Conservation (phyloP, 306 rosid species). For the Cicer bijugum region DNA sequence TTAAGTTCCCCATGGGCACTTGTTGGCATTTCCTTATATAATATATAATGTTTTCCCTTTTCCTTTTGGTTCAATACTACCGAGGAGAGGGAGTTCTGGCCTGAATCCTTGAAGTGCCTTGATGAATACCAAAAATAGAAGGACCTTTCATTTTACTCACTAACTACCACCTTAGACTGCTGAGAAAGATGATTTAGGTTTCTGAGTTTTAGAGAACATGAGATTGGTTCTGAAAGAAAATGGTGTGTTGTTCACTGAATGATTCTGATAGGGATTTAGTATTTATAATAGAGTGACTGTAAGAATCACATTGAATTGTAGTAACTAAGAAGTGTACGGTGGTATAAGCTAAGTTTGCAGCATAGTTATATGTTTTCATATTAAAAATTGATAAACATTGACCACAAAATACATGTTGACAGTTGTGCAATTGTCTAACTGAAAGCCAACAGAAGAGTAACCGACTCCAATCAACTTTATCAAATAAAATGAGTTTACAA, state of each 20-base stretch:
- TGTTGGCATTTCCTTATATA: not conserved
- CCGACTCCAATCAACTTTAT: not conserved
- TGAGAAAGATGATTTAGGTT: conserved; percentile 5
- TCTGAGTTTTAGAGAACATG: not conserved
- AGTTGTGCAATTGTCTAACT: not conserved
- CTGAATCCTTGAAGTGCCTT: not conserved
- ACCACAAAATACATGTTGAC: not conserved
- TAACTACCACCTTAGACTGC: conserved; percentile 1
- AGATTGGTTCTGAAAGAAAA: not conserved
- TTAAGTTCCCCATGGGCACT: too few species aligned
- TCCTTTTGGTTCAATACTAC: conserved; percentile 8
- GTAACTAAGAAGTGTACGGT: conserved; percentile 26
- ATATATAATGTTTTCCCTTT: conserved; percentile 22
- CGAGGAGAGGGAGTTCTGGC: conserved; percentile 21
- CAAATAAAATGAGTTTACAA: not conserved
- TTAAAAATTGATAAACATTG: conserved; percentile 6
- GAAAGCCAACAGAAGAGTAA: not conserved
- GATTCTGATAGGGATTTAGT: not conserved
- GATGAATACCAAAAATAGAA: conserved; percentile 11
- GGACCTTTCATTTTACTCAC: not conserved
- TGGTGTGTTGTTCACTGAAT: not conserved
- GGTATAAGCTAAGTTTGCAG: not conserved
- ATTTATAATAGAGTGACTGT: not conserved
- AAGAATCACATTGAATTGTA: not conserved
- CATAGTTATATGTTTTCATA: conserved; percentile 1